Base-by-base conservation (phyloP, 345 rosid genomes). In the Eucalyptus pumila region DNA sequence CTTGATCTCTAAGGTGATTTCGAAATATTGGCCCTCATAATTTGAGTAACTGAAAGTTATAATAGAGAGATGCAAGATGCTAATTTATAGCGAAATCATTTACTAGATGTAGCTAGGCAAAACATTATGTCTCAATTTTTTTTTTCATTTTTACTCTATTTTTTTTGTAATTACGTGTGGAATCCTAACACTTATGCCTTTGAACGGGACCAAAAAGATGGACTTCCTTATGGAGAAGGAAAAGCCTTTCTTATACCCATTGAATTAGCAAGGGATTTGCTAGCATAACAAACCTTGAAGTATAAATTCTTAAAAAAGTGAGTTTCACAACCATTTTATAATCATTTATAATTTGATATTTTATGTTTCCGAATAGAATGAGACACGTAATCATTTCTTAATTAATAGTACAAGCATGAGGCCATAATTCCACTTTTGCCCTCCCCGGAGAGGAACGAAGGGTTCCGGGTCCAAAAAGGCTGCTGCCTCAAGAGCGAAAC, bases 111-210 rank as follows among this genome's bases (percentile, higher is more conserved):
- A 52, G 1, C 11, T 52, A 8, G 2, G 2, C 19, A 52, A 21
- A 52, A 52, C 2, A 19, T 52, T 52, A 8, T 4, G 2, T 52
- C 24, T 52, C 58, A 8, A 52, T 52, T 52, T 52, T 52, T 2
- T 52, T 8, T 0, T 0, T 7, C 1, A 0, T 52, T 52, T 52
- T 52, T 8, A 19, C 24, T 52, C 1, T 51, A 0, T 52, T 1
- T 19, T 19, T 52, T 52, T 52, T 2, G 56, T 52, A 52, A 52
- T 52, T 52, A 52, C 0, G 0, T 4, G 0, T 19, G 5, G 24
- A 52, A 52, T 52, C 5, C 58, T 52, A 21, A 52, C 26, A 52
- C 50, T 48, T 48, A 48, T 48, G 15, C 58, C 58, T 11, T 52
- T 52, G 2, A 52, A 52, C 2, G 4, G 1, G 11, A 23, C 27